Evolutionary conservation across 352 stramenopile genomes (phyloP), one percentile per base, ranked within the genome.

Genomic region (Pythium brachiatum): DNA sequence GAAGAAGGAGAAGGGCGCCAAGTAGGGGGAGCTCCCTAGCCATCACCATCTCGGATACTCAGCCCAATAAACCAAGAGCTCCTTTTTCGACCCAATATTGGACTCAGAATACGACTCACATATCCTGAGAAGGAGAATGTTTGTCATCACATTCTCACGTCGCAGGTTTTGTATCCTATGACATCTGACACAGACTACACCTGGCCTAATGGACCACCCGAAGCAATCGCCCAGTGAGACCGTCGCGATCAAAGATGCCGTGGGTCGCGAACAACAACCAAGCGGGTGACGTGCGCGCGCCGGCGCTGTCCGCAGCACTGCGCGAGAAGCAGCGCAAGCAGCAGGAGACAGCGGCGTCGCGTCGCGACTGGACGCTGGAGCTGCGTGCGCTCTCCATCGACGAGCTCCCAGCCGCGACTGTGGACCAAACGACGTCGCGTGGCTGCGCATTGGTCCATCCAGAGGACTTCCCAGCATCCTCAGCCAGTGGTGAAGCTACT

Each of bases 181-280:
- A 48, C 41, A 48, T 48, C n/a, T 27, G 0, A 3, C 16, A 25
- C 12, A 27, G 41, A 27, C 26, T 51, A 60, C 50, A 53, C 53
- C 58, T 53, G 36, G 36, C 32, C 32, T 51, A 34, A 38, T 64
- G 47, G 50, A 55, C 60, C 52, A 61, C 41, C 60, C 31, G 18
- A 48, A 66, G 18, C 15, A 57, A 36, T 41, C 20, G 13, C 18
- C 41, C 25, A 25, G 41, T 53, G 16, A 41, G 20, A 39, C 12
- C 21, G 48, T 25, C 53, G 36, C 21, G 18, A 63, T 4, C 16
- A 16, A 34, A 72, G 16, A 94, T 94, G 86, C 81, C 81, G 53
- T 94, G 83, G 85, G 86, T 88, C 48, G 83, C 86, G 21, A 92
- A 83, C 81, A 94, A 92, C 73, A 94, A 94, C 63, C 86, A 84